Evolutionary conservation across 1,139 yeast genomes (phyloP), one percentile per base, ranked within the genome.

Genomic region (Taphrina confusa): DNA sequence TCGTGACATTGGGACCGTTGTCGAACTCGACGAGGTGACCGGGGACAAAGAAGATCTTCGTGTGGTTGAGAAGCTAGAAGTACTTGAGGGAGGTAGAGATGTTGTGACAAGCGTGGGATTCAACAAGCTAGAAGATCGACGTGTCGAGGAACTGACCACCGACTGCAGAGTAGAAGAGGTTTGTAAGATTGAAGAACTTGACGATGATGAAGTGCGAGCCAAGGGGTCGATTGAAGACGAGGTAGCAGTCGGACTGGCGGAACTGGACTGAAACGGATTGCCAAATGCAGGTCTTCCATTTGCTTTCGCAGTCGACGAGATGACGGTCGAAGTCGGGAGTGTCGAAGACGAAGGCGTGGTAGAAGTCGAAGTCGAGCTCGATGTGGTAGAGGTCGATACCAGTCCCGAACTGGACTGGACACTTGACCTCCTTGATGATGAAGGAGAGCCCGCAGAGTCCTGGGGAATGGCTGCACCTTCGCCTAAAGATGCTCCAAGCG

Each of bases 381-480:
- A 4, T 11, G 25, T 14, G n/a, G 37, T 14, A 8, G 8, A 6
- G n/a, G n/a, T n/a, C n/a, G n/a, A n/a, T n/a, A n/a, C n/a, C n/a
- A n/a, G n/a, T n/a, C n/a, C n/a, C 12, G 46, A 40, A 27, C n/a
- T 40, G n/a, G 52, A 47, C 12, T 31, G 42, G 16, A 47, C 14
- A 22, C 52, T 47, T 18, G 52, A 47, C n/a, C 52, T 31, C 6
- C 52, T 16, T 31, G 52, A 47, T 9, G 50, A 45, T 12, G 52
- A 40, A 6, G 52, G 42, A 9, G 52, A 31, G 22, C 18, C 33
- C 16, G 42, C 18, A 31, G 42, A 20, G 23, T 31, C 42, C 11
- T 20, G 42, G 6, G 52, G 52, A 12, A 45, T 28, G 4, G 50
- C 50, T n/a, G 52, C 52, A 31, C 52, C 52, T 22, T 47, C 52